Base-by-base conservation (phyloP, 805 yeast genomes). In the Starmerella ratchasimensis region DNA sequence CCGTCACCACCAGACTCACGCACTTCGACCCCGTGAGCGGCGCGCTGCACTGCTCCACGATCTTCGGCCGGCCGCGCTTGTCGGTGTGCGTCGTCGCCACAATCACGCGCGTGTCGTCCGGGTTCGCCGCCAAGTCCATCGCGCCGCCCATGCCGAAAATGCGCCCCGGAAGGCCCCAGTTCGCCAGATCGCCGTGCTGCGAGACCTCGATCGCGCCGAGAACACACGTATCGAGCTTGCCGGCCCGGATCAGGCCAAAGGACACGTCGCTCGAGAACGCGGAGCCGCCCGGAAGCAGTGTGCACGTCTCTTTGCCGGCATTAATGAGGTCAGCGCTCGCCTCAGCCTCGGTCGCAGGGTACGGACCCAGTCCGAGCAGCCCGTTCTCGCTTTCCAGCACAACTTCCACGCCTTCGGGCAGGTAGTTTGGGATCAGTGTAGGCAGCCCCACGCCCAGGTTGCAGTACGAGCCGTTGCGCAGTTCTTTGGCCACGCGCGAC, bases 111-210 rank as follows among this genome's bases (percentile, higher is more conserved):
- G 72, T 68, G 25, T 58, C 51, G 20, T 53, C 52, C 13, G 71
- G 70, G 45, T 65, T 65, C 5, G 69, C 61, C 5, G 65, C 71
- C 18, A 68, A 58, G 47, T 67, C 72, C 72, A 68, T 68, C 18
- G 72, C 72, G 14, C 72, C 72, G 19, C 72, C 72, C 67, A 67
- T 68, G 15, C 72, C 72, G 49, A 64, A 66, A 31, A 68, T 62
- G 41, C 61, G 55, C 6, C 72, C 71, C 1, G 73, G 72, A 3
- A 68, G 55, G 19, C 67, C 69, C 71, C 72, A 68, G 50, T 68
- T 68, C 28, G 73, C 72, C 27, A 68, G 58, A 40, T 68, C 72
- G 27, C 72, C 72, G 33, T 43, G 53, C 31, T 58, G 57, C 1
- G 70, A 62, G 5, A 68, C 72, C 48, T 68, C 71, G 53, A 68